Conservation (phyloP, 2,329 filamentous ascomycete genomes). For the Dactylonectria estremocensis region DNA sequence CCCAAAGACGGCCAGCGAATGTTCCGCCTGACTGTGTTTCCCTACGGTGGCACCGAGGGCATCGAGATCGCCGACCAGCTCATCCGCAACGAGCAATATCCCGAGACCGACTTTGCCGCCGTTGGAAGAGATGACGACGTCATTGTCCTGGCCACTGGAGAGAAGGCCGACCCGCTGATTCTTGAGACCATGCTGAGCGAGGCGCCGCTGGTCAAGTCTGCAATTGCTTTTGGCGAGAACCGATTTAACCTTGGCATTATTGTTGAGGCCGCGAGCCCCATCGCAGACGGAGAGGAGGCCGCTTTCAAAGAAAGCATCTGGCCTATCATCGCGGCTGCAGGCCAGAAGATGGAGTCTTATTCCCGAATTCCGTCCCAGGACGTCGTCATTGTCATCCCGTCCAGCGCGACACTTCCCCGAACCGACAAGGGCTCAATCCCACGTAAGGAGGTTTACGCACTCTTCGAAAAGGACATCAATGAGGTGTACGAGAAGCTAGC, state of each 20-base stretch:
- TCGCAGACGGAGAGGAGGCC: slow-evolving; percentile 7
- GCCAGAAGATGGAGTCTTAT: slow-evolving; percentile 38
- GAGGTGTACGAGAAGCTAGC: slow-evolving; percentile 35
- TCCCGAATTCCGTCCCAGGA: slow-evolving; percentile 38
- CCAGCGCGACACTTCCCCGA: slow-evolving; percentile 34
- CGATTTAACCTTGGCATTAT: slow-evolving; percentile 43
- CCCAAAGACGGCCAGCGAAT: slow-evolving; percentile 35
- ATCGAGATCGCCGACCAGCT: slow-evolving; percentile 54
- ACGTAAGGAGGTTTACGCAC: slow-evolving; percentile 39
- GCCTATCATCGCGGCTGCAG: slow-evolving; percentile 34
- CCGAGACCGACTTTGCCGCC: slow-evolving; percentile 44
- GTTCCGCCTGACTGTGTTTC: slow-evolving; percentile 48
- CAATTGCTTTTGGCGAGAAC: slow-evolving; percentile 41
- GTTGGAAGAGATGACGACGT: slow-evolving; percentile 54
- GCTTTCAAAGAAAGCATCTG: slow-evolving; percentile 38
- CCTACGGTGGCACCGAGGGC: slow-evolving; percentile 46
- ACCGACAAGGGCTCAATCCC: slow-evolving; percentile 46
- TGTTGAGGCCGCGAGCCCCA: slow-evolving; percentile 36
- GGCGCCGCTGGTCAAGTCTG: slow-evolving; percentile 35
- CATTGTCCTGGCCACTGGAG: slow-evolving; percentile 45
- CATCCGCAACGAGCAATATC: slow-evolving; percentile 45
- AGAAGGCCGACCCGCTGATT: slow-evolving; percentile 44
- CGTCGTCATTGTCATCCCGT: slow-evolving; percentile 39
- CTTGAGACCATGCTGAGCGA: slow-evolving; percentile 41
- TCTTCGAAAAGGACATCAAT: slow-evolving; percentile 37